These are phyloP conservation scores for Sporobolomyces phaffii DNA, from an alignment of 768 basidiomycete species.

Conservation along the genomic window DNA sequence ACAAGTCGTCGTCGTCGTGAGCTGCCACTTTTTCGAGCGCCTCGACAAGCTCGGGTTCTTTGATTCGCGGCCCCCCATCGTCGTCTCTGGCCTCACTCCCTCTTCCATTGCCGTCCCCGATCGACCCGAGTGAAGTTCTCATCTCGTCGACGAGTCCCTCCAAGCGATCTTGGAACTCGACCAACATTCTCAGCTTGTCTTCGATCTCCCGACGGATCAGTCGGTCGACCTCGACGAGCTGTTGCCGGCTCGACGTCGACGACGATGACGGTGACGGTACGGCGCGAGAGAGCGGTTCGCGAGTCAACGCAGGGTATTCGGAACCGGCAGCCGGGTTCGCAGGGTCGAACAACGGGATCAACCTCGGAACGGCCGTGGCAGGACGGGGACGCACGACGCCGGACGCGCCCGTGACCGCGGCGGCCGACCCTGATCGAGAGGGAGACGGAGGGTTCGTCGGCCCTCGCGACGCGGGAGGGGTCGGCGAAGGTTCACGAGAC, in stretches of 20 bases:
- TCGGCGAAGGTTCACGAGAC: not conserved
- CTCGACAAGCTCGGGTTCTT: too few species aligned
- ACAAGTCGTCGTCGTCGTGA: too few species aligned
- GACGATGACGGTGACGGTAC: conserved; percentile 49
- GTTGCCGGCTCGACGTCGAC: not conserved
- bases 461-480: not conserved
- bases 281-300: not conserved
- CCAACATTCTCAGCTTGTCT: conserved; percentile 69
- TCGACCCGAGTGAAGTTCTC: conserved; percentile 58
- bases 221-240: conserved; percentile 60
- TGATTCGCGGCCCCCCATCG: too few species aligned
- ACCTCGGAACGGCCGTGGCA: conserved; percentile 22
- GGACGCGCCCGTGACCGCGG: too few species aligned
- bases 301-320: conserved; percentile 4
- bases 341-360: conserved; percentile 52
- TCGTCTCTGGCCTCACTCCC: too few species aligned
- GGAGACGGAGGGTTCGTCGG: not conserved
- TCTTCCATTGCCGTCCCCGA: too few species aligned
- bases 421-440: not conserved
- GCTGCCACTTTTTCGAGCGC: too few species aligned
- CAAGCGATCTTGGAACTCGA: conserved; percentile 69
- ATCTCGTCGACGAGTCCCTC: conserved; percentile 72
- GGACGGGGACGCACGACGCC: too few species aligned
- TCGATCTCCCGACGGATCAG: conserved; percentile 75
- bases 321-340: conserved; percentile 14